A percentile compares a stretch with the other conserved stretches of the same genome.
phyloP scores from a whole-genome alignment of 495 filamentous ascomycete genomes.

The Apiosordaria backusii region DNA sequence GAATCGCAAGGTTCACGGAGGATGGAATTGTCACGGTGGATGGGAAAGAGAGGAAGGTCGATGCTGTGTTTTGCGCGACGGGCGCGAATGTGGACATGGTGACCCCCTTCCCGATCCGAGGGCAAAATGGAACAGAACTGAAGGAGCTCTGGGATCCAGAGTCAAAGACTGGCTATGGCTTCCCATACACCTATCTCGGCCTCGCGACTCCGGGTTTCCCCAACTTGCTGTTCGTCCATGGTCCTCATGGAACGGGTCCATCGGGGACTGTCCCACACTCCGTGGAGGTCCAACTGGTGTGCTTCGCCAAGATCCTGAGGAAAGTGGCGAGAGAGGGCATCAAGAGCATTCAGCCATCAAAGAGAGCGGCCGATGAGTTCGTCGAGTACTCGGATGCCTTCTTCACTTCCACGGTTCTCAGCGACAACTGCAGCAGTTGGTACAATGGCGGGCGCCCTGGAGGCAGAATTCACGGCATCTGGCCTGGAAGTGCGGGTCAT shows the following conservation, averaged over 20 bases:
- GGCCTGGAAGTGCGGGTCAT: constrained; percentile 62
- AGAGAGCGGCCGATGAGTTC: constrained; percentile 59
- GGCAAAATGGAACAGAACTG: constrained; percentile 49
- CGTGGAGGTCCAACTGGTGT: constrained; percentile 55
- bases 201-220: constrained; percentile 61
- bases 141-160: constrained; percentile 39
- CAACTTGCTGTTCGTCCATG: constrained; percentile 59
- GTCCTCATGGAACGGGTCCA: constrained; percentile 53
- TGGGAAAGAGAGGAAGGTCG: constrained; percentile 49
- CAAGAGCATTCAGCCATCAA: constrained; percentile 52
- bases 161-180: constrained; percentile 46
- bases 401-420: constrained; percentile 58
- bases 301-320: constrained; percentile 60
- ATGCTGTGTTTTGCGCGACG: constrained; percentile 65
- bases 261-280: constrained; percentile 52
- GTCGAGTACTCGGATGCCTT: constrained; percentile 59
- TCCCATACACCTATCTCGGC: constrained; percentile 63
- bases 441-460: constrained; percentile 61
- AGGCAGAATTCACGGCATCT: constrained; percentile 58
- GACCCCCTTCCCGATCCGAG: constrained; percentile 56
- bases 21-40: constrained; percentile 55
- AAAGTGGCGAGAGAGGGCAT: constrained; percentile 63
- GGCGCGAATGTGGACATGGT: constrained; percentile 59
- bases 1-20: constrained; percentile 55
- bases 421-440: constrained; percentile 65